Evolutionary conservation across 345 rosid genomes (phyloP).

Genomic region (Citrus inodora): DNA sequence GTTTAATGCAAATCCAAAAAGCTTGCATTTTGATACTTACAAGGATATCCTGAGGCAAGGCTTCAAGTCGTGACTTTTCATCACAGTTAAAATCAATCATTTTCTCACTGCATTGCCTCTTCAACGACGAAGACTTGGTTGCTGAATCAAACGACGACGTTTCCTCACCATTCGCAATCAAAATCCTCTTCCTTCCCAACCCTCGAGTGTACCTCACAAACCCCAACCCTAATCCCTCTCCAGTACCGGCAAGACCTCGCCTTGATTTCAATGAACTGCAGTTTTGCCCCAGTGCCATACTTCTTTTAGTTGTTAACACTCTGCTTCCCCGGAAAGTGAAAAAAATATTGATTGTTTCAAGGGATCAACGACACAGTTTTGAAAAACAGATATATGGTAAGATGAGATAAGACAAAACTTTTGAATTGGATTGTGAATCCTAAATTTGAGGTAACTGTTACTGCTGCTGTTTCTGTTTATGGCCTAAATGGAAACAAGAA

Average conservation of each 20-base stretch:
- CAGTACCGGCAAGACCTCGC: conserved; percentile 16
- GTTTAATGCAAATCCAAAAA: neutral
- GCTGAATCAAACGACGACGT: conserved; percentile 13
- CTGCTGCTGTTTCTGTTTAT: neutral
- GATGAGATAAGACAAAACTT: neutral
- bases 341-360: neutral
- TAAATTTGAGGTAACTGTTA: conserved; percentile 11
- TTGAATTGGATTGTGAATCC: conserved; percentile 16
- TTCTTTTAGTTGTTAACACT: neutral
- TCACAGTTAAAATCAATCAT: conserved; percentile 14
- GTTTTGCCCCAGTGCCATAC: conserved; percentile 49
- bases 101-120: conserved; percentile 51
- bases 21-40: conserved; percentile 28
- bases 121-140: conserved; percentile 34
- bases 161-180: conserved; percentile 33
- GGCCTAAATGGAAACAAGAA: conserved; percentile 20
- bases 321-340: neutral
- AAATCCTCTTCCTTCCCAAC: conserved; percentile 72
- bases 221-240: conserved; percentile 34
- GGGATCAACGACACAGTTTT: neutral
- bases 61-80: conserved; percentile 46
- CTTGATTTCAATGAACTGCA: conserved; percentile 32
- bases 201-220: conserved; percentile 47
- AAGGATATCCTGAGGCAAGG: conserved; percentile 75
- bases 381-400: conserved; percentile 2